Evolutionary conservation across 2,329 filamentous ascomycete genomes (phyloP).

Genomic region (Hypoxylon sp.): DNA sequence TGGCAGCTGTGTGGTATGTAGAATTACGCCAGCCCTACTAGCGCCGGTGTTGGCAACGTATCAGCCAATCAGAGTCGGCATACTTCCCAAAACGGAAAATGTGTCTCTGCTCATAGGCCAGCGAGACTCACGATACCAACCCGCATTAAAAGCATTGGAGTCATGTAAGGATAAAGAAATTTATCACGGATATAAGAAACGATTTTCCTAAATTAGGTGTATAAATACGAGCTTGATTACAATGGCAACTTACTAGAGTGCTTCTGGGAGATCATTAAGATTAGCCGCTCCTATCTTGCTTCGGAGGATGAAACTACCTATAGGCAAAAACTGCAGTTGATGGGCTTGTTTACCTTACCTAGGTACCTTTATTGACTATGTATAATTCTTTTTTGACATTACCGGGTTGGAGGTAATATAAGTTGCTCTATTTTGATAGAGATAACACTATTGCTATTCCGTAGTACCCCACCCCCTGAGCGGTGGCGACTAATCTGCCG

Average conservation of each 20-base stretch:
- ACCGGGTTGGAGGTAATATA: slow-evolving; percentile 7
- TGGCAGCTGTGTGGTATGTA: too few relatives aligned
- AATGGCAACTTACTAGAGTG: not conserved
- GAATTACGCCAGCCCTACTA: not conserved
- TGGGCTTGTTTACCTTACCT: not conserved
- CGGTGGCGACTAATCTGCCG: not conserved
- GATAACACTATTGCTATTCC: not conserved
- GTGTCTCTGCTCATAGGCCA: not conserved
- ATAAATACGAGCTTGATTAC: not conserved
- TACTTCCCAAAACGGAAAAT: slow-evolving; percentile 7
- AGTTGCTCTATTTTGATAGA: slow-evolving; percentile 8
- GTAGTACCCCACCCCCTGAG: not conserved
- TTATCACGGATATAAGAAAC: too few relatives aligned
- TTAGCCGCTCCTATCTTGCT: not conserved
- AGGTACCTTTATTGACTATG: slow-evolving; percentile 6
- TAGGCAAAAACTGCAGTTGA: not conserved
- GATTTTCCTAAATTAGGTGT: not conserved
- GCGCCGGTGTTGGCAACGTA: not conserved
- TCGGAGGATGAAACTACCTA: not conserved
- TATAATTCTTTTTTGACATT: not conserved
- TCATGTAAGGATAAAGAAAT: not conserved
- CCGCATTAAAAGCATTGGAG: not conserved
- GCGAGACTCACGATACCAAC: not conserved
- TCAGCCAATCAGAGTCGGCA: slow-evolving; percentile 1
- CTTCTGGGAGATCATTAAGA: too few relatives aligned